Base-by-base conservation (phyloP, 306 rosid species). In the Begonia fuchsioides region DNA sequence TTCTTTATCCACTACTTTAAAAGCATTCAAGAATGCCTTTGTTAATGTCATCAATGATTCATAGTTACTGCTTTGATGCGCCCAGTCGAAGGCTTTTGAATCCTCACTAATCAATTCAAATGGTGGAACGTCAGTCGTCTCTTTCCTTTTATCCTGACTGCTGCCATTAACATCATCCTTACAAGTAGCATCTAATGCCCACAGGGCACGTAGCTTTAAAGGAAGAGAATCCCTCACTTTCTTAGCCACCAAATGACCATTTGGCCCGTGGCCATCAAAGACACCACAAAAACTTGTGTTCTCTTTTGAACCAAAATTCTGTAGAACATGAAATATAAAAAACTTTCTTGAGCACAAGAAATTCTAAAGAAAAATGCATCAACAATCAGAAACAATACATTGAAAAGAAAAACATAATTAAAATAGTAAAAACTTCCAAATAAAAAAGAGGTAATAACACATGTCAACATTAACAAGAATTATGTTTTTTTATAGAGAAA, bases 191-290 rank as follows among this genome's bases (percentile, higher is more conserved):
- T 44, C 51, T 55, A 78, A 53, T 51, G 68, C 78, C 88, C 73
- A 81, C 55, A 68, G 79, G 13, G 80, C 75, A 44, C 62, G 70
- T 17, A 88, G 64, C 73, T 68, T 83, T 49, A 78, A 57, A 53
- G 97, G 97, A 32, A 83, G n/a, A n/a, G n/a, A n/a, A n/a, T n/a
- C n/a, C n/a, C n/a, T n/a, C n/a, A n/a, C n/a, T n/a, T n/a, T n/a
- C 74, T 66, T 88, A 9, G 97, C 80, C 59, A 88, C 77, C 69
- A 54, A 13, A 58, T 83, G 97, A 17, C 97, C 97, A 60, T 16
- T 12, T 15, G 93, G 97, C 57, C 97, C 97, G n/a, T 88, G 97
- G 2, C 96, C 96, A 66, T 88, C 96, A 56, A 88, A 88, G 38
- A 83, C 88, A 48, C 93, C 96, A 50, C 96, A 87, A 38, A 87